A percentile compares a stretch with the other conserved stretches of the same genome.
Evolutionary conservation across 768 basidiomycete genomes (phyloP).

Genomic region (Daedalea quercina): DNA sequence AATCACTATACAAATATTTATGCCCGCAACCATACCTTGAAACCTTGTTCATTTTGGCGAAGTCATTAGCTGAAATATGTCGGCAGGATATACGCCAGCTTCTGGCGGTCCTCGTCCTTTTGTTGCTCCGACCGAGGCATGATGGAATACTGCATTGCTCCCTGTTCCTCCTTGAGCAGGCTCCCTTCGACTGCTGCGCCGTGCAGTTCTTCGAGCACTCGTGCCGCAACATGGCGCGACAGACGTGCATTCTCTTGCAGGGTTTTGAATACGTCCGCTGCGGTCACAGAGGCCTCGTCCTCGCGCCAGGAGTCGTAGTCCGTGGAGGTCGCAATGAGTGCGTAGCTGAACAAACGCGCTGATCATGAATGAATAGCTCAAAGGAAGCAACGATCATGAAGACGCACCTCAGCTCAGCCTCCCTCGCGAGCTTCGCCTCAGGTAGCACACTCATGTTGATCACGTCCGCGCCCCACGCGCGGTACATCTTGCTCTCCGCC

Average conservation of each 20-base stretch:
- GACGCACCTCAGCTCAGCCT: constrained; percentile 82
- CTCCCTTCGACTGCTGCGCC: constrained; percentile 44
- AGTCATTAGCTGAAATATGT: constrained; percentile 55
- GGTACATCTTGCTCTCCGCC: constrained; percentile 93
- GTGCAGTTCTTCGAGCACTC: constrained; percentile 67
- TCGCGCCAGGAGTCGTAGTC: constrained; percentile 96
- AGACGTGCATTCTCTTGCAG: constrained; percentile 83
- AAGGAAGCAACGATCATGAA: background rate
- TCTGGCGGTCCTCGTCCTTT: constrained; percentile 54
- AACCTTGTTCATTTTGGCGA: too few species aligned
- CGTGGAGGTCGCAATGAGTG: constrained; percentile 83
- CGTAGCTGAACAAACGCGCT: constrained; percentile 53
- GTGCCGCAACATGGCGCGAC: constrained; percentile 67
- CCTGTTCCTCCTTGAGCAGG: constrained; percentile 62
- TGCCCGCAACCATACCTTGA: too few species aligned
- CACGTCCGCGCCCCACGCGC: constrained; percentile 85
- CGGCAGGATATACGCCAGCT: constrained; percentile 72
- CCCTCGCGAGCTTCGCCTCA: constrained; percentile 93
- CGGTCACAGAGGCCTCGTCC: constrained; percentile 75
- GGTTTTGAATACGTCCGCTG: constrained; percentile 86
- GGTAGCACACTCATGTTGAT: constrained; percentile 98
- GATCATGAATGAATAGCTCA: background rate
- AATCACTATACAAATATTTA: too few species aligned
- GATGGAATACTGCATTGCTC: constrained; percentile 81
- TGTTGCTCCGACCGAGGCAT: constrained; percentile 61